Evolutionary conservation across 2,329 filamentous ascomycete genomes (phyloP).

Genomic region (Claviceps humidiphila): DNA sequence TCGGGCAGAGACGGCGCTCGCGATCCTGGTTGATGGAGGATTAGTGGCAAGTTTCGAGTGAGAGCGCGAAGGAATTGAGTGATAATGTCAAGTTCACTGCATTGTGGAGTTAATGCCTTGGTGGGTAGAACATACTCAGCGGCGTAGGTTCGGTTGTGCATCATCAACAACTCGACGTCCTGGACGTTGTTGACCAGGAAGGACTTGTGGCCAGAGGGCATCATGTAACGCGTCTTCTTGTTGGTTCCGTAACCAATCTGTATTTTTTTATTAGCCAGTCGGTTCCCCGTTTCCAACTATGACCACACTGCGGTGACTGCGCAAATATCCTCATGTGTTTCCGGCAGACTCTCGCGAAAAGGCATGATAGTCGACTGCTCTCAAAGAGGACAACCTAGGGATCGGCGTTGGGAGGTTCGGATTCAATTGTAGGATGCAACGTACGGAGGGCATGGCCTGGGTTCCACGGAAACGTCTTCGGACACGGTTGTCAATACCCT

Average conservation of each 20-base stretch:
- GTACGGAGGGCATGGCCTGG: conserved; percentile 95
- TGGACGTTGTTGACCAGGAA: conserved; percentile 97
- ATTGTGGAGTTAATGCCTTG: background rate
- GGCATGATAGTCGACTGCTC: background rate
- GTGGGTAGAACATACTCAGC: conserved; percentile 64
- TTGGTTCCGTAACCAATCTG: conserved; percentile 98
- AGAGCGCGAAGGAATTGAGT: no score
- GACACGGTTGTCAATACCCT: conserved; percentile 99
- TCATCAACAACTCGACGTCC: conserved; percentile 94
- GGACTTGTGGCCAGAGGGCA: conserved; percentile 98
- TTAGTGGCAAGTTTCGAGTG: background rate
- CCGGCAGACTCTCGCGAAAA: background rate
- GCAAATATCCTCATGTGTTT: background rate
- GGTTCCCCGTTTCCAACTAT: background rate
- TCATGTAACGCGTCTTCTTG: conserved; percentile 99
- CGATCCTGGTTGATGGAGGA: conserved; percentile 53
- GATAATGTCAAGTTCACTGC: background rate
- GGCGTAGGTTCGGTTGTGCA: conserved; percentile 99
- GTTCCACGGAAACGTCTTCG: conserved; percentile 94
- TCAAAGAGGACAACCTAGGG: background rate
- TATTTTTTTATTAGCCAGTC: conserved; percentile 3
- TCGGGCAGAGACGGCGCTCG: conserved; percentile 92
- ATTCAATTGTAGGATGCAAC: conserved; percentile 23
- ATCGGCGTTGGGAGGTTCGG: background rate
- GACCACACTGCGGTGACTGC: background rate